These are phyloP conservation scores for Penicillium silybi DNA, from an alignment of 495 filamentous ascomycete species.

Conservation along the genomic window DNA sequence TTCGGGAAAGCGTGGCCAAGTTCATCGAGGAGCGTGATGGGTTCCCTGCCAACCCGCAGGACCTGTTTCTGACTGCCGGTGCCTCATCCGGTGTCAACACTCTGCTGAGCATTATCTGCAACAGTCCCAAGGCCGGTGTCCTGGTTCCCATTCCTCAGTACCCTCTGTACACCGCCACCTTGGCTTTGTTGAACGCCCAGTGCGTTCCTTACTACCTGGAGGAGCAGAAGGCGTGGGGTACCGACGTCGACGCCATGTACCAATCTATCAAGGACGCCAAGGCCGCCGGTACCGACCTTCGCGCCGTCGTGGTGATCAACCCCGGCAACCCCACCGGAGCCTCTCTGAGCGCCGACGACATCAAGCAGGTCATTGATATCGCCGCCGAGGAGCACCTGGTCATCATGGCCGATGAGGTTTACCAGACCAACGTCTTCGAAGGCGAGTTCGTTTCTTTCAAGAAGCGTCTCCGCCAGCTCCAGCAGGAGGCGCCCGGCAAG, in stretches of 20 bases:
- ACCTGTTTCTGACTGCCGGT: slow-evolving; percentile 84
- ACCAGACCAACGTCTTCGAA: slow-evolving; percentile 96
- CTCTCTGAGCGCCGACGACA: slow-evolving; percentile 70
- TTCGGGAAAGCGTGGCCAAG: slow-evolving; percentile 82
- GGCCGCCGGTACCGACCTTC: slow-evolving; percentile 73
- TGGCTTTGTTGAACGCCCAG: slow-evolving; percentile 77
- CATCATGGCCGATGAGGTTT: slow-evolving; percentile 92
- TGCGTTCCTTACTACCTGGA: slow-evolving; percentile 93
- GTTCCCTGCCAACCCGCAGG: slow-evolving; percentile 68
- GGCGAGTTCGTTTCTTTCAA: slow-evolving; percentile 96
- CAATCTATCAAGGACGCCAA: slow-evolving; percentile 66
- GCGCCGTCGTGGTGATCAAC: slow-evolving; percentile 94
- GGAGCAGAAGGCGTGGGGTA: slow-evolving; percentile 81
- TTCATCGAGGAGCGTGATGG: slow-evolving; percentile 93
- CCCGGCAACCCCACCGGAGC: slow-evolving; percentile 96
- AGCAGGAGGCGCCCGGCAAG: slow-evolving; percentile 65
- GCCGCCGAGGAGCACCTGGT: slow-evolving; percentile 85
- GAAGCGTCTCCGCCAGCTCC: slow-evolving; percentile 76
- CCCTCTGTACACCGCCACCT: slow-evolving; percentile 92
- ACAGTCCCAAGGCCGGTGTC: slow-evolving; percentile 72
- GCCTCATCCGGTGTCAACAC: slow-evolving; percentile 94
- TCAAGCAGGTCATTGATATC: slow-evolving; percentile 75
- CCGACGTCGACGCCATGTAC: slow-evolving; percentile 72
- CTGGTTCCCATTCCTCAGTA: slow-evolving; percentile 97
- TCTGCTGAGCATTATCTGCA: slow-evolving; percentile 83